Percentiles rank a stretch among this genome's conserved stretches.
These are phyloP conservation scores for Spathaspora sp. DNA, from an alignment of 1,139 yeast genomes.

Conservation along the genomic window DNA sequence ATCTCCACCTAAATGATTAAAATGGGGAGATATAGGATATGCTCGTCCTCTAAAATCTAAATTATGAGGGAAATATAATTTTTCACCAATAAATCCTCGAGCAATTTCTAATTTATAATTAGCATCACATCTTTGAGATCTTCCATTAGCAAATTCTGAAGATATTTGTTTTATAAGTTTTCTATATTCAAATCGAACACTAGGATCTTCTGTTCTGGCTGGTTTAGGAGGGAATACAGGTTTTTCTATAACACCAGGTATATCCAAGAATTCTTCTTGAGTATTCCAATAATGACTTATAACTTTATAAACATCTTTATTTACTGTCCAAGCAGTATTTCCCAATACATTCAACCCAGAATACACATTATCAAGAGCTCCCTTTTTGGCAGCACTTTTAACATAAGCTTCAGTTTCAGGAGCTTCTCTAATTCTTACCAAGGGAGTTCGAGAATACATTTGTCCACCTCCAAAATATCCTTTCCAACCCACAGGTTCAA, in stretches of 20 bases:
- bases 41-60: slow-evolving; percentile 96
- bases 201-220: slow-evolving; percentile 68
- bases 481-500: slow-evolving; percentile 86
- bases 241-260: slow-evolving; percentile 63
- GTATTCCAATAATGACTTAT: slow-evolving; percentile 84
- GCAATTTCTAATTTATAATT: slow-evolving; percentile 95
- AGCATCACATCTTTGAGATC: slow-evolving; percentile 90
- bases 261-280: slow-evolving; percentile 75
- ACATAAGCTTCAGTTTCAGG: slow-evolving; percentile 90
- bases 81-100: slow-evolving; percentile 85
- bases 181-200: slow-evolving; percentile 66
- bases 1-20: slow-evolving; percentile 87
- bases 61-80: slow-evolving; percentile 90
- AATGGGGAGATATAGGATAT: slow-evolving; percentile 83
- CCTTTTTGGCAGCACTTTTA: slow-evolving; percentile 75
- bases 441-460: slow-evolving; percentile 55
- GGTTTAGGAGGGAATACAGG: slow-evolving; percentile 66
- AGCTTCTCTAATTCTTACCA: slow-evolving; percentile 79
- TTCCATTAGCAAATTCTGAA: slow-evolving; percentile 61
- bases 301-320: slow-evolving; percentile 64
- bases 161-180: slow-evolving; percentile 55
- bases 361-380: slow-evolving; percentile 64
- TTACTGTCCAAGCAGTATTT: slow-evolving; percentile 89
- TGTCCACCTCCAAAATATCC: slow-evolving; percentile 84
- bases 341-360: slow-evolving; percentile 89